phyloP scores from a whole-genome alignment of 1,284 basidiomycete species.

The Tilletia setariae region DNA sequence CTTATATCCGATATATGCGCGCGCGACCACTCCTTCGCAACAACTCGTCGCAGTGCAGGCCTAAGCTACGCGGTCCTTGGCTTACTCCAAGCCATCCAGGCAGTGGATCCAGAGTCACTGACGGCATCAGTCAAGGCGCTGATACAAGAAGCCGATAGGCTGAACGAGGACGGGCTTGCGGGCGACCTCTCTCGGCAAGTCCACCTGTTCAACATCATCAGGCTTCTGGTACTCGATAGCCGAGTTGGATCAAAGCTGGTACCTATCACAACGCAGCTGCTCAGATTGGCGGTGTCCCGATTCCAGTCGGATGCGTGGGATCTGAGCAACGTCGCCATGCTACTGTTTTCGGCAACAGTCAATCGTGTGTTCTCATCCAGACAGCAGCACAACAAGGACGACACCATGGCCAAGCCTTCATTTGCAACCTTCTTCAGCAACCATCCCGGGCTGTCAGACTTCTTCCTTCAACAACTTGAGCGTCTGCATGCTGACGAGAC shows the following conservation, averaged over 20 bases:
- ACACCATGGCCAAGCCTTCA: background rate
- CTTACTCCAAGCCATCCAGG: slow-evolving; percentile 38
- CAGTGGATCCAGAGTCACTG: too few species aligned
- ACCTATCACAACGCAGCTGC: slow-evolving; percentile 41
- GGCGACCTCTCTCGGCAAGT: slow-evolving; percentile 19
- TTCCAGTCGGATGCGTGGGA: slow-evolving; percentile 54
- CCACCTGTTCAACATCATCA: slow-evolving; percentile 54
- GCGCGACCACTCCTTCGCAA: slow-evolving; percentile 38
- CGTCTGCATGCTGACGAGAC: background rate
- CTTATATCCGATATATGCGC: background rate
- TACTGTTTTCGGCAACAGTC: slow-evolving; percentile 52
- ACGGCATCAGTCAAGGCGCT: too few species aligned
- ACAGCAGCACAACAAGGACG: slow-evolving; percentile 15
- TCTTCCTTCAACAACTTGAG: background rate
- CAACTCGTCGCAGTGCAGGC: slow-evolving; percentile 55
- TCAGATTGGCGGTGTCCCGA: slow-evolving; percentile 48
- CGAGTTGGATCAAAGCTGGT: slow-evolving; percentile 33
- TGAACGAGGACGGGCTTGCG: background rate
- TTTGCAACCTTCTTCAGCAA: background rate
- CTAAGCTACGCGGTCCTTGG: slow-evolving; percentile 54
- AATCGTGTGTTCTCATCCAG: slow-evolving; percentile 41
- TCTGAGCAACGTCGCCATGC: slow-evolving; percentile 54
- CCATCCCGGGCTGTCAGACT: background rate
- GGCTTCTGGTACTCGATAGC: slow-evolving; percentile 47
- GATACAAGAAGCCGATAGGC: background rate